Base-by-base conservation (phyloP, 495 filamentous ascomycete species). In the Bacidia gigantensis region DNA sequence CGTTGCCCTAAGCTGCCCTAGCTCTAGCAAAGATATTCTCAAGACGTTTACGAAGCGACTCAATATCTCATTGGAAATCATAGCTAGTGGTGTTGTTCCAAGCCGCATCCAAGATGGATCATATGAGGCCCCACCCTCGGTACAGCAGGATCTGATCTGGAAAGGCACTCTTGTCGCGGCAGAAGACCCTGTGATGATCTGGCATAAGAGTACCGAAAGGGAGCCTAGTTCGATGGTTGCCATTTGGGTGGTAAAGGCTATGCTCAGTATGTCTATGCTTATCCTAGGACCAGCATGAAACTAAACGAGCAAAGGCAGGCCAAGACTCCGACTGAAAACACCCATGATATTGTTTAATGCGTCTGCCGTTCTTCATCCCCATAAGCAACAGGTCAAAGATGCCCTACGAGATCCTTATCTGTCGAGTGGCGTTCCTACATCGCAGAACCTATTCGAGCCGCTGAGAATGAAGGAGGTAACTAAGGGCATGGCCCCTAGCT, bases 191-290 rank as follows among this genome's bases (percentile, higher is more conserved):
- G 64, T 81, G 3, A 73, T 85, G 45, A 54, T 86, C 11, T 69
- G 68, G 22, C 73, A 79, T 43, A 72, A 73, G 1, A 75, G 71
- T 2, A 71, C 72, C 3, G 76, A 77, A 7, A 67, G 64, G 26
- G 68, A 70, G 10, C 78, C 75, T 54, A 9, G 41, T n/a, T 74
- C 80, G 62, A 71, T 82, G 18, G 78, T 87, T 55, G 77, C 82
- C n/a, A 72, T 90, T 50, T 95, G 89, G 89, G 88, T 80, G 59
- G 67, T 84, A 20, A 71, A 81, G 18, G 79, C 85, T n/a, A 81
- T 85, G 54, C 72, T 94, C n/a, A 71, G 77, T 80, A 62, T 56
- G 69, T 61, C 20, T 20, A 3, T 48, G 9, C 11, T 41, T 26
- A 17, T 51, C 3, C 35, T 17, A 9, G 11, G 22, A 18, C 2